Percentiles rank a stretch among this genome's conserved stretches.
Evolutionary conservation across 352 stramenopile species (phyloP).

Genomic region (Pythium aphanidermatum): DNA sequence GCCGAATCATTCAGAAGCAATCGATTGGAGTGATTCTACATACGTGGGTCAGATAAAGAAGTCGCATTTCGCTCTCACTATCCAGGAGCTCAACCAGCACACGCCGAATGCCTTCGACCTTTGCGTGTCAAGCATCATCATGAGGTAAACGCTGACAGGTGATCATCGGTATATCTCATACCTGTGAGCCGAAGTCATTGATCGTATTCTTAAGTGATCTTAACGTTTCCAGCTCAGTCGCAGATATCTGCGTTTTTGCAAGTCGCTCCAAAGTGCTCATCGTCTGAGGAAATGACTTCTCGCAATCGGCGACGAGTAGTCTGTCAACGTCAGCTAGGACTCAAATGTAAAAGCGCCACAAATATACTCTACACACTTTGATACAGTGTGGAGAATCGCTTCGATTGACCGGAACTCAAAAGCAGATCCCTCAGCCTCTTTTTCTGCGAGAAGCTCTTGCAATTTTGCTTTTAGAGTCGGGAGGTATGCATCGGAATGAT

Average conservation of each 20-base stretch:
- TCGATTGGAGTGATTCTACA: not conserved
- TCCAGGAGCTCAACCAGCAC: conserved; percentile 27
- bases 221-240: conserved; percentile 21
- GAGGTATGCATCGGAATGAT: conserved; percentile 31
- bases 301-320: conserved; percentile 4
- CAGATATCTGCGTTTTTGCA: conserved; percentile 12
- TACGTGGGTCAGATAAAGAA: conserved; percentile 33
- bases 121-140: not conserved
- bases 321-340: not conserved
- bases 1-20: too few species aligned
- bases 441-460: conserved; percentile 22
- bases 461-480: conserved; percentile 45
- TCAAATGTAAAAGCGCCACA: not conserved
- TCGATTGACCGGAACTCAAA: conserved; percentile 34
- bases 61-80: conserved; percentile 26
- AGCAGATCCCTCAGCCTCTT: conserved; percentile 10
- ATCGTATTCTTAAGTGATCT: conserved; percentile 29
- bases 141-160: too few species aligned
- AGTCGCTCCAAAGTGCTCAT: conserved; percentile 20
- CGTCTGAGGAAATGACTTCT: conserved; percentile 13
- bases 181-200: conserved; percentile 27
- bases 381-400: conserved; percentile 24
- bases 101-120: conserved; percentile 18
- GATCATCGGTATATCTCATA: not conserved
- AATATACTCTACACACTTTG: conserved; percentile 12